Conservation (phyloP, 2,329 filamentous ascomycete genomes). For the Pseudocercospora crystallina region DNA sequence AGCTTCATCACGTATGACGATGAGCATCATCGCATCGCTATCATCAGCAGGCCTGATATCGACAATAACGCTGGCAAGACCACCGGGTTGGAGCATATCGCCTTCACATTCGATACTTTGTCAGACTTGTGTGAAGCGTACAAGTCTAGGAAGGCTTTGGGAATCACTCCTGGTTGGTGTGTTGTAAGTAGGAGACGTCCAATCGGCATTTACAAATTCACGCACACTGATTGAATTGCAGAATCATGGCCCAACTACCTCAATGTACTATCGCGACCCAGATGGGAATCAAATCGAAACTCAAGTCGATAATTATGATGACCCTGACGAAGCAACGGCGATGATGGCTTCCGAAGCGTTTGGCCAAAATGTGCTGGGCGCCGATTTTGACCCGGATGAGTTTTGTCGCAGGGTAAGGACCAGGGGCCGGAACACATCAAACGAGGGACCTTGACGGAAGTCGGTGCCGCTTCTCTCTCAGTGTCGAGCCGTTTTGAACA, state of each 20-base stretch:
- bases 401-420: too few relatives aligned
- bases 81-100: conserved; percentile 28
- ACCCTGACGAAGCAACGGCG: conserved; percentile 35
- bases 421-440: too few relatives aligned
- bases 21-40: conserved; percentile 31
- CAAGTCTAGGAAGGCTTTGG: conserved; percentile 22
- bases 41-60: conserved; percentile 18
- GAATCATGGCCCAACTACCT: conserved; percentile 28
- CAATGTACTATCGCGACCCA: conserved; percentile 29
- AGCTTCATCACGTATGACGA: conserved; percentile 31
- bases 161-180: conserved; percentile 25
- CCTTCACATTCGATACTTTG: conserved; percentile 27
- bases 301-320: conserved; percentile 28
- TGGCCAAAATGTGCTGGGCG: conserved; percentile 45
- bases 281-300: conserved; percentile 26
- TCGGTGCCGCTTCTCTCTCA: too few relatives aligned
- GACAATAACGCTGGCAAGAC: conserved; percentile 14
- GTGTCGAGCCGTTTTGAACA: too few relatives aligned
- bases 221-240: background rate
- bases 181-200: conserved; percentile 8
- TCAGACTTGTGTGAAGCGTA: conserved; percentile 24
- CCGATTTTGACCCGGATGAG: conserved; percentile 49
- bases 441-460: too few relatives aligned
- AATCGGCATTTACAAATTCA: background rate
- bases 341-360: conserved; percentile 44